These are phyloP conservation scores for Colletotrichum sp. DNA, from an alignment of 2,329 filamentous ascomycete genomes.

Conservation along the genomic window DNA sequence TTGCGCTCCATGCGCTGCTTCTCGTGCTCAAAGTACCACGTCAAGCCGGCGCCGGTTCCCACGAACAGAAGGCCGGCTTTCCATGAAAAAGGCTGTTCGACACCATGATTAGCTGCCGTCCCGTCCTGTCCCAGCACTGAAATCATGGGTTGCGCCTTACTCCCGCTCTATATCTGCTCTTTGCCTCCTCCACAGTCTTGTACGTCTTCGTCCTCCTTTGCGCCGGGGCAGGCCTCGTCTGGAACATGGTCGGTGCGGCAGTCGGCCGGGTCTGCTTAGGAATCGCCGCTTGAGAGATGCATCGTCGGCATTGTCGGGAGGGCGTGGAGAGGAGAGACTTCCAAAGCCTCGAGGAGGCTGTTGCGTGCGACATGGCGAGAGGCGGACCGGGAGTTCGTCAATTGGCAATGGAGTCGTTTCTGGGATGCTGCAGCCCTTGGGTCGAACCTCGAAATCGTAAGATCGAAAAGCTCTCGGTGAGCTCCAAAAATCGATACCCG, in stretches of 20 bases:
- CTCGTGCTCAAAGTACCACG: constrained; percentile 92
- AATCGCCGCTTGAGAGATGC: constrained; percentile 41
- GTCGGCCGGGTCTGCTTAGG: constrained; percentile 39
- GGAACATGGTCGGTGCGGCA: constrained; percentile 32
- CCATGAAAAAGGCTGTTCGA: constrained; percentile 83
- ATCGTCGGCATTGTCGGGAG: constrained; percentile 45
- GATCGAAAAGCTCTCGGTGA: constrained; percentile 14
- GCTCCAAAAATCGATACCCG: background rate
- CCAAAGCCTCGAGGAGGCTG: constrained; percentile 39
- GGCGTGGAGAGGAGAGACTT: constrained; percentile 35
- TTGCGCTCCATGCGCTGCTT: constrained; percentile 91
- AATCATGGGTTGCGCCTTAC: constrained; percentile 49
- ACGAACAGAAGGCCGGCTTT: constrained; percentile 89
- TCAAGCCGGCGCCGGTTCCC: constrained; percentile 74
- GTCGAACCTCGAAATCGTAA: background rate
- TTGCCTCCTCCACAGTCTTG: constrained; percentile 64
- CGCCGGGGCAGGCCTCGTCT: constrained; percentile 36
- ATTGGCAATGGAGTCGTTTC: background rate
- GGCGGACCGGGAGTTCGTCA: background rate
- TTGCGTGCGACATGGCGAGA: constrained; percentile 42
- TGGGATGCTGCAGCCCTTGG: background rate
- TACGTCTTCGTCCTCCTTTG: constrained; percentile 47
- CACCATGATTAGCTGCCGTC: constrained; percentile 2
- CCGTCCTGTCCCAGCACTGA: too few relatives aligned
- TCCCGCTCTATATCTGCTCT: constrained; percentile 62